Base-by-base conservation (phyloP, 2,329 filamentous ascomycete species). In the Ascochyta rabiei region DNA sequence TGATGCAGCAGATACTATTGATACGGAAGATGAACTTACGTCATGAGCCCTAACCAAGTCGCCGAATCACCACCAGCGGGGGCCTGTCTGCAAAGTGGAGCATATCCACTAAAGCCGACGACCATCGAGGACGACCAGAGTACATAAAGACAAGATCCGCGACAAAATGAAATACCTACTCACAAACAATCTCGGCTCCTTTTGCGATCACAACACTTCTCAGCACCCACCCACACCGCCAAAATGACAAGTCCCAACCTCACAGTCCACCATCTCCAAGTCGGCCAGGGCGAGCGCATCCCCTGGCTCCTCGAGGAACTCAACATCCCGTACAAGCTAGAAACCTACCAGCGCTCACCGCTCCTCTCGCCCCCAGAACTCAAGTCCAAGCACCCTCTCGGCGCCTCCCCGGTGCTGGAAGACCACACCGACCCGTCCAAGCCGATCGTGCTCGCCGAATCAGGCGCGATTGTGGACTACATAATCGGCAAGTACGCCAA, bases 301-400 rank as follows among this genome's bases (percentile, higher is more conserved):
- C 74, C 82, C 64, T 89, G 84, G 81, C 81, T 89, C 40, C 84
- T 84, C 68, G 86, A 89, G 70, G 86, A 89, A 70, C 81, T 89
- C 16, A 70, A 73, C 42, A 71, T 89, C 46, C 67, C 76, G 2
- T 89, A 89, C 67, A 65, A 75, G 1, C 70, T 84, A 10, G 75
- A 76, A 52, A 71, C 74, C 35, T 77, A 85, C 75, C 56, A 76
- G 45, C 80, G 82, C 38, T 65, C 65, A 7, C 81, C 85, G 59
- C 47, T 80, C 12, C 61, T 78, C 35, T 68, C 70, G 7, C 71
- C 70, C 3, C 64, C 67, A n/a, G 63, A 66, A 1, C 56, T 74
- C 15, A 67, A 69, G 46, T 58, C 61, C 18, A 48, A 68, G 5
- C 66, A 66, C 59, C 81, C 80, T 0, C 70, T 81, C 30, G 84